phyloP scores from a whole-genome alignment of 2,329 filamentous ascomycete species.

The Cladobotryum protrusum region DNA sequence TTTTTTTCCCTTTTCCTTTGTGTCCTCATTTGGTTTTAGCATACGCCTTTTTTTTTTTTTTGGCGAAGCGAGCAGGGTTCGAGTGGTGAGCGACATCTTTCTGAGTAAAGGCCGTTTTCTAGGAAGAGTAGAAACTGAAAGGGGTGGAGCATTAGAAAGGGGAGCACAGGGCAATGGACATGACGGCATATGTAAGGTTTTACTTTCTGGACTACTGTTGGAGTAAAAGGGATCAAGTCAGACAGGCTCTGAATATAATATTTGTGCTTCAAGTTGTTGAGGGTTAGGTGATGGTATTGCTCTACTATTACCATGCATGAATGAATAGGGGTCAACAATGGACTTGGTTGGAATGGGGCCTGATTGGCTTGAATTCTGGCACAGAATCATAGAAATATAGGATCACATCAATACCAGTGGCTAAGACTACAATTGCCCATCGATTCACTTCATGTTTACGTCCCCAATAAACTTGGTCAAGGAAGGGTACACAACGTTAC shows the following conservation, averaged over 20 bases:
- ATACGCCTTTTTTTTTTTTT: not conserved
- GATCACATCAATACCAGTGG: too few relatives aligned
- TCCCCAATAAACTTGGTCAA: too few relatives aligned
- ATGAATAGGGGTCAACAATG: too few relatives aligned
- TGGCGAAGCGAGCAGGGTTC: not conserved
- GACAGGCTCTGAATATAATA: conserved; percentile 2
- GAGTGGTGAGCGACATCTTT: not conserved
- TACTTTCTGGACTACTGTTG: not conserved
- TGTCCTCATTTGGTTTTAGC: not conserved
- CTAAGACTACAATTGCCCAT: too few relatives aligned
- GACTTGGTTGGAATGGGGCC: too few relatives aligned
- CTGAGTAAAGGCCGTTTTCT: not conserved
- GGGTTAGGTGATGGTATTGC: not conserved
- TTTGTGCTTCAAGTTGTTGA: not conserved
- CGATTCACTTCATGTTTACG: too few relatives aligned
- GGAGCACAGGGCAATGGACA: not conserved
- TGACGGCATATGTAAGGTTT: not conserved
- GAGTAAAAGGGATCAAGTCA: not conserved
- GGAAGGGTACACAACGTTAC: too few relatives aligned
- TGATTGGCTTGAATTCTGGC: too few relatives aligned
- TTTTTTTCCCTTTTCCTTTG: conserved; percentile 5
- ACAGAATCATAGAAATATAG: too few relatives aligned
- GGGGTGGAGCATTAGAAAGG: not conserved
- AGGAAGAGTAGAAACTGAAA: not conserved
- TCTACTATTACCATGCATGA: too few relatives aligned